A percentile compares a stretch with the other conserved stretches of the same genome.
Conservation (phyloP, 129 eudicot genomes). For the Arctium lappa region DNA sequence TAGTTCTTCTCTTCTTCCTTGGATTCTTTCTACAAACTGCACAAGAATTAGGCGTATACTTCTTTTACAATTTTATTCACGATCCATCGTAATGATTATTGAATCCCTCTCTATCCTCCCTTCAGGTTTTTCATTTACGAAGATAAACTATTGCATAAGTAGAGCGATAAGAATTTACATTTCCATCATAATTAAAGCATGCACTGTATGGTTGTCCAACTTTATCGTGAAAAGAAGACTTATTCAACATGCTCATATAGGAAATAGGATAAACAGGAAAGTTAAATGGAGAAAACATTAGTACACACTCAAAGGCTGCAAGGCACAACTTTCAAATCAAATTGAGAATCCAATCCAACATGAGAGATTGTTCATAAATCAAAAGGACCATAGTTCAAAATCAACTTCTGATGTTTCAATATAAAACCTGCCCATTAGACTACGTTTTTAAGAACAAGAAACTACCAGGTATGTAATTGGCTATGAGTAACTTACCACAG, state of each 20-base stretch:
- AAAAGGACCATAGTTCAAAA: not conserved
- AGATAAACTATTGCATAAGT: not conserved
- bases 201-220: not conserved
- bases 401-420: not conserved
- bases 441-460: not conserved
- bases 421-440: not conserved
- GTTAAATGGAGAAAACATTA: no score
- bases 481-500: conserved; percentile 61
- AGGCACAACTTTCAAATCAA: not conserved
- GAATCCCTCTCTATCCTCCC: not conserved
- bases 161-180: not conserved
- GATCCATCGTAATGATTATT: not conserved
- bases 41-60: not conserved
- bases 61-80: not conserved
- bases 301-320: no score
- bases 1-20: not conserved
- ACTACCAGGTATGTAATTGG: not conserved
- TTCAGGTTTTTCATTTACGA: not conserved
- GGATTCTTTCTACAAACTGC: not conserved
- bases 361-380: not conserved
- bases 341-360: not conserved
- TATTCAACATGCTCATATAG: no score
- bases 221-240: no score
- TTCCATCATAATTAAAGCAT: not conserved
- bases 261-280: no score